Conservation (phyloP, 805 yeast genomes). For the Candida glaebosa region DNA sequence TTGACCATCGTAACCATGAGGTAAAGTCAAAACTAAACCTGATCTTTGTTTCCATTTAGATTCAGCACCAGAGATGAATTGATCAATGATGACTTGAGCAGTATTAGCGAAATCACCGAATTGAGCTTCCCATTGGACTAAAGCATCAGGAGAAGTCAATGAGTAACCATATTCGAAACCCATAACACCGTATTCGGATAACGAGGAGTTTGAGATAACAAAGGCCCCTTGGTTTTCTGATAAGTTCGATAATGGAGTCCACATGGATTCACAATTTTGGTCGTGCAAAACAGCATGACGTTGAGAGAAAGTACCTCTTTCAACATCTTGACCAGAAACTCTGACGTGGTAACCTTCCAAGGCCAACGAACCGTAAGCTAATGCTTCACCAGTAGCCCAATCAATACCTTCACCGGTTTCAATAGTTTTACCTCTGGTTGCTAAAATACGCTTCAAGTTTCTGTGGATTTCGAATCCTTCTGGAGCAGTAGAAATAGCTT, state of each 20-base stretch:
- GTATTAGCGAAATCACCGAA: slow-evolving; percentile 99
- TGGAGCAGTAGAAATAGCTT: slow-evolving; percentile 78
- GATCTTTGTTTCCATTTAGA: slow-evolving; percentile 99
- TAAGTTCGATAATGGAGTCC: slow-evolving; percentile 82
- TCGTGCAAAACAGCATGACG: slow-evolving; percentile 98
- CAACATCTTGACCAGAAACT: slow-evolving; percentile 99
- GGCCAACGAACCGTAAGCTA: slow-evolving; percentile 90
- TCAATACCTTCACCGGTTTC: slow-evolving; percentile 93
- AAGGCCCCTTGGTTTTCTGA: slow-evolving; percentile 81
- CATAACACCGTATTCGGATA: slow-evolving; percentile 98
- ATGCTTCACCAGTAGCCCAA: slow-evolving; percentile 99
- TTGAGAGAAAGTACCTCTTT: slow-evolving; percentile 99
- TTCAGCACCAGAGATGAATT: slow-evolving; percentile 95
- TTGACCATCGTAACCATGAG: slow-evolving; percentile 99
- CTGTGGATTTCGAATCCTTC: slow-evolving; percentile 85
- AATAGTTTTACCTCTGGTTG: slow-evolving; percentile 78
- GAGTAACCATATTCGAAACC: slow-evolving; percentile 99
- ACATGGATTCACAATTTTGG: slow-evolving; percentile 78
- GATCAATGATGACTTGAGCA: slow-evolving; percentile 96
- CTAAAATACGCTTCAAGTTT: slow-evolving; percentile 92
- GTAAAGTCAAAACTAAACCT: slow-evolving; percentile 90
- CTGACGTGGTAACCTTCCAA: slow-evolving; percentile 95
- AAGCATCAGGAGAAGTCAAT: slow-evolving; percentile 93
- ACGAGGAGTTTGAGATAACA: slow-evolving; percentile 87
- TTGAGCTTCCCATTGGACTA: slow-evolving; percentile 99